Evolutionary conservation across 306 rosid species (phyloP).

Genomic region (Prunus dulcis): DNA sequence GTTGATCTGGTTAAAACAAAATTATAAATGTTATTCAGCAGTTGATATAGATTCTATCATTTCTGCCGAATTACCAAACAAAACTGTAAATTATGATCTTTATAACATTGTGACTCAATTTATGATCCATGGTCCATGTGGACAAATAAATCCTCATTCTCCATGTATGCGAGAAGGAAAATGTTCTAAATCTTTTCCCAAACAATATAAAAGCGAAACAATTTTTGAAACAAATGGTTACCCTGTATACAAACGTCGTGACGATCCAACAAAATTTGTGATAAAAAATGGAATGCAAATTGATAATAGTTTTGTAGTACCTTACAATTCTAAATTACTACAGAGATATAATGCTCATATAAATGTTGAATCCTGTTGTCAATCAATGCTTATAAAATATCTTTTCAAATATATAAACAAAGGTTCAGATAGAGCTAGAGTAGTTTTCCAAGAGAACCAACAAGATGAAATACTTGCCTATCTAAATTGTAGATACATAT

Average conservation of each 20-base stretch:
- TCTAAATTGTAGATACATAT: no score
- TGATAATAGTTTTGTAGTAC: not conserved
- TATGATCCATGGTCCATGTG: not conserved
- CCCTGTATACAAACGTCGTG: not conserved
- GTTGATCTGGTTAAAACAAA: not conserved
- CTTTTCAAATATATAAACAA: no score
- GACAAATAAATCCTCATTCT: not conserved
- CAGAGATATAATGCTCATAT: not conserved
- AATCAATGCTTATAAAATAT: not conserved
- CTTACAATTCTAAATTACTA: not conserved
- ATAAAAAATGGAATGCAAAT: no score
- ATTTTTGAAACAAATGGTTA: not conserved
- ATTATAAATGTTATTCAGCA: not conserved
- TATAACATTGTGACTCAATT: not conserved
- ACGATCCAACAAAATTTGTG: no score
- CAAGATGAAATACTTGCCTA: no score
- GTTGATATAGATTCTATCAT: not conserved
- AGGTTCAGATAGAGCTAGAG: no score
- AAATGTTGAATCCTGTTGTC: not conserved
- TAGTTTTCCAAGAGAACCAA: no score
- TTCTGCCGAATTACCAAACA: not conserved
- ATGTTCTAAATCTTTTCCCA: not conserved
- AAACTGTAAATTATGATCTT: not conserved
- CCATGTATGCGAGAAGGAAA: not conserved
- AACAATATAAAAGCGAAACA: not conserved